phyloP scores from a whole-genome alignment of 1,139 yeast species.

The Geotrichum bryndzae region DNA sequence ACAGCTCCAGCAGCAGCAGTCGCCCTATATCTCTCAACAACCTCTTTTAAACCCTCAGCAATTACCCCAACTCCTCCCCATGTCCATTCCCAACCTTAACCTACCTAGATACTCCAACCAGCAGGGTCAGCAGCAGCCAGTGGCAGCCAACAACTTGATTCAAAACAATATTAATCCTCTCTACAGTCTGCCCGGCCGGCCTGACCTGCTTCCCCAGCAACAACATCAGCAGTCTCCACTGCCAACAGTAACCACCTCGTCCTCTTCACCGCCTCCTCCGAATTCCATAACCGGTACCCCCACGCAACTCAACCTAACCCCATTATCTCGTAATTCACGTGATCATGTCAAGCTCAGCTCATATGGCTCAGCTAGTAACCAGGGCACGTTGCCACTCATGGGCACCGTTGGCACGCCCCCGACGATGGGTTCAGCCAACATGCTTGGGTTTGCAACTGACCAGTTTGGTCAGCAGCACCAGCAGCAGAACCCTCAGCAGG shows the following conservation, averaged over 20 bases:
- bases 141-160: not conserved
- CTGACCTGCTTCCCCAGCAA: not conserved
- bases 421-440: not conserved
- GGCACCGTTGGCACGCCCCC: not conserved
- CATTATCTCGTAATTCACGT: not conserved
- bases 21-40: not conserved
- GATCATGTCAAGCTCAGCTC: not conserved
- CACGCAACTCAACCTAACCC: not conserved
- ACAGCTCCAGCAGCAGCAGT: constrained; percentile 2
- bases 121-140: not conserved
- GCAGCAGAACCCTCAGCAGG: not conserved
- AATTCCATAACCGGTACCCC: not conserved
- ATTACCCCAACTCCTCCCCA: not conserved
- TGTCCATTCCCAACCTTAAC: not conserved
- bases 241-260: not conserved
- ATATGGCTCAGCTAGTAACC: constrained; percentile 5
- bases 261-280: not conserved
- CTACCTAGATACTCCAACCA: constrained; percentile 2
- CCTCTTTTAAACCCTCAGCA: not conserved
- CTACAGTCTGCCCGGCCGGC: constrained; percentile 2
- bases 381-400: not conserved
- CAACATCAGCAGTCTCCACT: not conserved
- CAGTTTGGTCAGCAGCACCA: not conserved
- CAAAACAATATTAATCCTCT: constrained; percentile 4
- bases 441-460: not conserved